Percentiles rank a stretch among this genome's conserved stretches.
Conservation (phyloP, 2,329 filamentous ascomycete species). For the Neonectria coccinea region DNA sequence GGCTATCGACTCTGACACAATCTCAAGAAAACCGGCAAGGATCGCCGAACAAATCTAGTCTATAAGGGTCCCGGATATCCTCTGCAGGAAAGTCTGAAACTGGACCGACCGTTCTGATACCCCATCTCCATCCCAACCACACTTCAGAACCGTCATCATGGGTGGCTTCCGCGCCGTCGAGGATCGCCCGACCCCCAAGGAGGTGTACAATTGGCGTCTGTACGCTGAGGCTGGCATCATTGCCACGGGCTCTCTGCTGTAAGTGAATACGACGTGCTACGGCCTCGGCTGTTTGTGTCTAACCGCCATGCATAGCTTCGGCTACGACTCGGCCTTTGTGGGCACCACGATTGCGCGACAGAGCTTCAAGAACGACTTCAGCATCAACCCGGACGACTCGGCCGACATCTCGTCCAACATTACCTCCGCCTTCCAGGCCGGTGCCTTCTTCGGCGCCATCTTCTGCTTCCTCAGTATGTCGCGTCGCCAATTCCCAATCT, state of each 20-base stretch:
- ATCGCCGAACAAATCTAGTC: constrained; percentile 16
- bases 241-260: constrained; percentile 59
- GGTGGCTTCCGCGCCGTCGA: constrained; percentile 61
- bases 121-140: background rate
- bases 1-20: constrained; percentile 14
- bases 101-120: background rate
- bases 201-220: constrained; percentile 66
- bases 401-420: constrained; percentile 56
- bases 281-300: background rate
- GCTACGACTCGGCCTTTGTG: constrained; percentile 66
- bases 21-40: constrained; percentile 14
- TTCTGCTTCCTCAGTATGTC: constrained; percentile 56
- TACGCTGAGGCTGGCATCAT: constrained; percentile 62
- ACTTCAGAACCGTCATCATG: constrained; percentile 41
- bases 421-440: constrained; percentile 61
- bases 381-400: constrained; percentile 45
- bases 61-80: background rate
- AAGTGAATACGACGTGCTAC: constrained; percentile 28
- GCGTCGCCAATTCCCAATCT: background rate
- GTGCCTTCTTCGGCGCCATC: constrained; percentile 65
- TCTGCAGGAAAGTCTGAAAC: background rate
- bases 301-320: constrained; percentile 54
- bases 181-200: constrained; percentile 66
- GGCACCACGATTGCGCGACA: constrained; percentile 64
- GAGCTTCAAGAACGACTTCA: constrained; percentile 59